phyloP scores from a whole-genome alignment of 2,329 filamentous ascomycete genomes.

The Annulohypoxylon truncatum region DNA sequence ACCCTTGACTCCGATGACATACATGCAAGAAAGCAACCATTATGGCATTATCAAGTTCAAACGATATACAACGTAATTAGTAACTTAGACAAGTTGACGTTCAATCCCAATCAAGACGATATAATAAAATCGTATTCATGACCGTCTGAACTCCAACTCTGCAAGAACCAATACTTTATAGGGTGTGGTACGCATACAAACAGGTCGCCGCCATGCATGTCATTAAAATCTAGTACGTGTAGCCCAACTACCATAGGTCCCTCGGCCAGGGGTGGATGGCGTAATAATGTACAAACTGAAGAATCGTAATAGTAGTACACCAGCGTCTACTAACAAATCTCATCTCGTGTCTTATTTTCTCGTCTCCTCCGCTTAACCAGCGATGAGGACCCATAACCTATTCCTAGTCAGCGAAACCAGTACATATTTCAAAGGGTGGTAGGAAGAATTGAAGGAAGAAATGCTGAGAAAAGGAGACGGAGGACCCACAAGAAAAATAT shows the following conservation, averaged over 20 bases:
- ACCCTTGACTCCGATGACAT: not conserved
- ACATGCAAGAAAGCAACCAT: not conserved
- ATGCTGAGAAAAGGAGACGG: not conserved
- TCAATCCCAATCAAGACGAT: not conserved
- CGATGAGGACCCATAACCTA: constrained; percentile 75
- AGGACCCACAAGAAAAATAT: constrained; percentile 79
- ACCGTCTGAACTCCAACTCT: constrained; percentile 14
- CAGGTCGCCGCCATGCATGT: constrained; percentile 22
- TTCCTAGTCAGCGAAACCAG: constrained; percentile 21
- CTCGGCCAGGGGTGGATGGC: constrained; percentile 16
- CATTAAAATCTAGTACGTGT: constrained; percentile 38
- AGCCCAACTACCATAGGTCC: constrained; percentile 25
- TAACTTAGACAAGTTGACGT: not conserved
- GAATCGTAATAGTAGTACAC: constrained; percentile 32
- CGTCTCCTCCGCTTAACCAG: constrained; percentile 55
- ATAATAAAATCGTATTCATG: constrained; percentile 8
- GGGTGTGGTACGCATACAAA: constrained; percentile 20
- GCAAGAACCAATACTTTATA: constrained; percentile 10
- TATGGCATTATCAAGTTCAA: not conserved
- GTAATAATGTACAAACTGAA: constrained; percentile 44
- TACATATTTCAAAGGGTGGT: not conserved
- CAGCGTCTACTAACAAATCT: constrained; percentile 31
- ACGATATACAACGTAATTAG: not conserved
- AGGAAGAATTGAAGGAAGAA: not conserved
- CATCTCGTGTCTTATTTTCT: constrained; percentile 20